Percentiles rank a stretch among this genome's conserved stretches.
phyloP scores from a whole-genome alignment of 2,329 filamentous ascomycete genomes.

The Exophiala sp. region DNA sequence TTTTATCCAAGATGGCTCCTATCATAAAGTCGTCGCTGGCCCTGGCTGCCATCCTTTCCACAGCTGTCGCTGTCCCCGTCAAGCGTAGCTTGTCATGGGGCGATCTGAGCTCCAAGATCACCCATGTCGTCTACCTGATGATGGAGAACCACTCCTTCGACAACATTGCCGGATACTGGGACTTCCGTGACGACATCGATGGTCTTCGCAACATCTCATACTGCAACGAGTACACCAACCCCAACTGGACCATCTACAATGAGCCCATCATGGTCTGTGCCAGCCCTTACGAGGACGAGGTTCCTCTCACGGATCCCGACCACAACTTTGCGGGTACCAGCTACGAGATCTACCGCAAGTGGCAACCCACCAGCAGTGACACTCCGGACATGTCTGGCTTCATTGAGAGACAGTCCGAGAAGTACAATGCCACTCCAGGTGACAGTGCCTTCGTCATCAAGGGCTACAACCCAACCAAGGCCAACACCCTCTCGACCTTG shows the following conservation, averaged over 20 bases:
- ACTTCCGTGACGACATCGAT: conserved; percentile 18
- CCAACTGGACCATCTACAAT: conserved; percentile 21
- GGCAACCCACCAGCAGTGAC: conserved; percentile 14
- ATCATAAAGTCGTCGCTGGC: conserved; percentile 7
- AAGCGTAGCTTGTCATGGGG: conserved; percentile 7
- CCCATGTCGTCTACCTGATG: conserved; percentile 17
- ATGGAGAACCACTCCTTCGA: conserved; percentile 21
- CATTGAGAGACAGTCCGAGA: conserved; percentile 21
- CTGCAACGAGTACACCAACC: conserved; percentile 22
- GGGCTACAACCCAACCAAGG: conserved; percentile 14
- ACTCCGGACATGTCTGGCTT: conserved; percentile 21
- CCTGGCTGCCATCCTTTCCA: conserved; percentile 9
- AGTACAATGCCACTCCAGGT: conserved; percentile 19
- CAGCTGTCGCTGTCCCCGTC: conserved; percentile 9
- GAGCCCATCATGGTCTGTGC: conserved; percentile 20
- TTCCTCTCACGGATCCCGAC: conserved; percentile 16
- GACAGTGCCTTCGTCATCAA: conserved; percentile 22
- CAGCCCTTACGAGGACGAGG: conserved; percentile 15
- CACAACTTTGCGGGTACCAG: conserved; percentile 21
- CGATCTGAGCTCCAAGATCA: conserved; percentile 20
- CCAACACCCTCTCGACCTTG: conserved; percentile 7
- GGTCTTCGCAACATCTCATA: conserved; percentile 12
- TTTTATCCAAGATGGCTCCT: conserved; percentile 5
- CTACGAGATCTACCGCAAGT: conserved; percentile 24
- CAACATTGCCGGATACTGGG: conserved; percentile 22